Percentiles rank a stretch among this genome's conserved stretches.
phyloP scores from a whole-genome alignment of 139 green algal species.

The Auxenochlorella pyrenoidosa region DNA sequence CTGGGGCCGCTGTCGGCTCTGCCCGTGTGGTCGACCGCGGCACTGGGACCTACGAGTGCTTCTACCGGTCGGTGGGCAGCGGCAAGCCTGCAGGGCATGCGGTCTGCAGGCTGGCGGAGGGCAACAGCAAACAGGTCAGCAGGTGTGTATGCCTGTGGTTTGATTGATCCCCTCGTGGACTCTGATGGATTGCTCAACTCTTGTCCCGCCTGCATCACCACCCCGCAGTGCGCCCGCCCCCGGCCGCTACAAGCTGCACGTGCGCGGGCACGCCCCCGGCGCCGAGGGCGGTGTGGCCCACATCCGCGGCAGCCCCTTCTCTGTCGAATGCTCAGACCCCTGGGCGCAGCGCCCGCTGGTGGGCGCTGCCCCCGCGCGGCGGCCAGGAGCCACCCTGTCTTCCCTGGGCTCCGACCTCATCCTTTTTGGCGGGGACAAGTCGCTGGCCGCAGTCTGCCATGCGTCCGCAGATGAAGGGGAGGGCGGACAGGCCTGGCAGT shows the following conservation, averaged over 20 bases:
- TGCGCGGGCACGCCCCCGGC: conserved; percentile 76
- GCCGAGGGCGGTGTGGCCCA: conserved; percentile 56
- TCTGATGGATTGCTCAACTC: too few species aligned
- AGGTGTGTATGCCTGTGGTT: too few species aligned
- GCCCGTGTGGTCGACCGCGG: conserved; percentile 69
- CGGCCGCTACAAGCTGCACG: conserved; percentile 70
- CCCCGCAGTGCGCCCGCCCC: conserved; percentile 46
- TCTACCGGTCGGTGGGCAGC: not conserved
- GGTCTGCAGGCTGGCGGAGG: too few species aligned
- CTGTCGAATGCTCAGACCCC: conserved; percentile 65
- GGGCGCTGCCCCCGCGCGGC: conserved; percentile 65
- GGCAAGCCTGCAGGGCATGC: not conserved
- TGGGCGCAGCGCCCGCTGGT: conserved; percentile 74
- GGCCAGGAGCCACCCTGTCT: conserved; percentile 64
- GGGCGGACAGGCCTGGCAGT: conserved; percentile 63
- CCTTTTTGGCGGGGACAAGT: conserved; percentile 78
- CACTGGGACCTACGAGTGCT: conserved; percentile 75
- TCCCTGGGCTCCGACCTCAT: conserved; percentile 67
- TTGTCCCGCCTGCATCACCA: not conserved
- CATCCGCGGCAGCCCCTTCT: conserved; percentile 83
- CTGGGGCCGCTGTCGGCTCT: conserved; percentile 60
- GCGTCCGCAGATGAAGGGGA: conserved; percentile 3
- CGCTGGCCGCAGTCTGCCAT: conserved; percentile 66
- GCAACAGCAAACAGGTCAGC: too few species aligned
- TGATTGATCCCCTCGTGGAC: too few species aligned